Evolutionary conservation across 2,329 filamentous ascomycete genomes (phyloP).

Genomic region (Pyricularia grisea): DNA sequence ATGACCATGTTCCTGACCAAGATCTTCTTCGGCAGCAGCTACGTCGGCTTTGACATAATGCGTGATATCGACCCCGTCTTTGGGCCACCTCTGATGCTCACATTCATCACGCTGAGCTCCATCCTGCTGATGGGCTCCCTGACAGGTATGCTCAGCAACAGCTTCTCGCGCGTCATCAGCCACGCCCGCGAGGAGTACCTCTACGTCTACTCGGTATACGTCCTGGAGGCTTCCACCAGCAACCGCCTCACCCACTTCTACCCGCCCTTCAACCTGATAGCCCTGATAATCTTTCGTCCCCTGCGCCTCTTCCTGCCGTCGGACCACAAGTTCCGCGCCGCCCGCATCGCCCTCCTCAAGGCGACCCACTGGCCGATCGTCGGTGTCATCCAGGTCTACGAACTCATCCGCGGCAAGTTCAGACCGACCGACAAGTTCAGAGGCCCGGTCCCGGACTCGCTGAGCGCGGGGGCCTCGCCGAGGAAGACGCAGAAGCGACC

Average conservation of each 20-base stretch:
- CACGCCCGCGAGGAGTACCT: constrained; percentile 67
- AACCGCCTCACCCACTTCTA: constrained; percentile 63
- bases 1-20: constrained; percentile 74
- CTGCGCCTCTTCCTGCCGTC: constrained; percentile 59
- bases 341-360: constrained; percentile 53
- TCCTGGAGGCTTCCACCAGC: constrained; percentile 57
- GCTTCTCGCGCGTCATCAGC: constrained; percentile 55
- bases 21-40: constrained; percentile 72
- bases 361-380: constrained; percentile 60
- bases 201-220: constrained; percentile 62
- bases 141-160: constrained; percentile 71
- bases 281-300: constrained; percentile 62
- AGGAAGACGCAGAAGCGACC: constrained; percentile 41
- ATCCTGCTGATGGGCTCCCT: constrained; percentile 72
- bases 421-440: constrained; percentile 5
- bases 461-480: constrained; percentile 22
- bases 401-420: constrained; percentile 35
- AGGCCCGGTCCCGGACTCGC: neutral
- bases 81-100: constrained; percentile 53
- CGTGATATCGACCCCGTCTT: constrained; percentile 45
- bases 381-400: constrained; percentile 58
- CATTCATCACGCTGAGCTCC: constrained; percentile 70
- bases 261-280: constrained; percentile 65
- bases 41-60: constrained; percentile 64
- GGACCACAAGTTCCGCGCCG: constrained; percentile 51